These are phyloP conservation scores for Lindgomyces ingoldianus DNA, from an alignment of 495 filamentous ascomycete species.

Conservation along the genomic window DNA sequence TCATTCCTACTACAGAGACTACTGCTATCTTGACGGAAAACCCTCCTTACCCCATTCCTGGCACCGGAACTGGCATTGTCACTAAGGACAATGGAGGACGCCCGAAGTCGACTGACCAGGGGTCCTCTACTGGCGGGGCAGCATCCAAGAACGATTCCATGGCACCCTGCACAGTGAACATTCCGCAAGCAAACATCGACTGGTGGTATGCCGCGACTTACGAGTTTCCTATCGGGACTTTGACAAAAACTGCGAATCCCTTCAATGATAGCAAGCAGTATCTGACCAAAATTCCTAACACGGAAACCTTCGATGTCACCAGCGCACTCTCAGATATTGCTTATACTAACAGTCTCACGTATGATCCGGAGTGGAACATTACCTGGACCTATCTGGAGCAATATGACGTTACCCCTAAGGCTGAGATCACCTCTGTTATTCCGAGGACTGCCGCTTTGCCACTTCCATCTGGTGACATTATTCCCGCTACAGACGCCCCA, in stretches of 20 bases:
- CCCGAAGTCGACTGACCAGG: constrained; percentile 7
- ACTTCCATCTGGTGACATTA: constrained; percentile 28
- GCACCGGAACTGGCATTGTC: neutral
- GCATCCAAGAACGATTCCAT: constrained; percentile 4
- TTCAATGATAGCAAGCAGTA: neutral
- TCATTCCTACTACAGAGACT: neutral
- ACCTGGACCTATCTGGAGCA: constrained; percentile 20
- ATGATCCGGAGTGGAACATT: constrained; percentile 15
- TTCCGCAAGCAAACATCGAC: constrained; percentile 26
- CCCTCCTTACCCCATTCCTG: constrained; percentile 7
- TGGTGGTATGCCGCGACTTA: constrained; percentile 33
- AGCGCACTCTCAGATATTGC: constrained; percentile 12
- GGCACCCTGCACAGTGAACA: constrained; percentile 30
- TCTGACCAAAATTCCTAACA: constrained; percentile 14
- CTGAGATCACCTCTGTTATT: constrained; percentile 39
- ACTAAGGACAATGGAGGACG: neutral
- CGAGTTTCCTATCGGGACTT: constrained; percentile 1
- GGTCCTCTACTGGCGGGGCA: neutral
- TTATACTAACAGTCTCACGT: constrained; percentile 12
- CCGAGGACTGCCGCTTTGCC: constrained; percentile 26
- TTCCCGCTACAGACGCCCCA: constrained; percentile 17
- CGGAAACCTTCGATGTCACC: constrained; percentile 38
- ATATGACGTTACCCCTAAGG: constrained; percentile 38
- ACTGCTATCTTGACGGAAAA: neutral
- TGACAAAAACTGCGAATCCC: constrained; percentile 2